A percentile compares a stretch with the other conserved stretches of the same genome.
Conservation (phyloP, 352 stramenopile genomes). For the Globisporangium yorkense region DNA sequence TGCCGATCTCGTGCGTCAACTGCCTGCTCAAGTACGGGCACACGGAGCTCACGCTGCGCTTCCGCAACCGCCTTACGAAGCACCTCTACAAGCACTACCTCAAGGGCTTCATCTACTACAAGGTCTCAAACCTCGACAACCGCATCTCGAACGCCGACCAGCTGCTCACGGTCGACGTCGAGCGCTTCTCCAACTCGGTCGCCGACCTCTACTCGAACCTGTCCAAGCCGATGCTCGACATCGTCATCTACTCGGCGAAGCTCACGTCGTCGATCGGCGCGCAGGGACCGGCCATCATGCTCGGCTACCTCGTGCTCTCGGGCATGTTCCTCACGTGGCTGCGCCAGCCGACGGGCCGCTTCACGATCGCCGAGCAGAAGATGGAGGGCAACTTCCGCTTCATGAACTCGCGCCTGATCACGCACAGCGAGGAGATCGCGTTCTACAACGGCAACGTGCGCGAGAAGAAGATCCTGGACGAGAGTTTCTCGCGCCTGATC, state of each 20-base stretch:
- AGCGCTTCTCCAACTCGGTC: conserved; percentile 78
- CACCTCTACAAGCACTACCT: conserved; percentile 85
- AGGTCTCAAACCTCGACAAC: conserved; percentile 87
- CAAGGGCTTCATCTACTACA: conserved; percentile 88
- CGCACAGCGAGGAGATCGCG: conserved; percentile 87
- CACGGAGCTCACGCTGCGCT: conserved; percentile 76
- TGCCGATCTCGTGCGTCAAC: conserved; percentile 78
- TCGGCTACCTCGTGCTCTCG: conserved; percentile 60
- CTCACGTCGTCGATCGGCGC: conserved; percentile 66
- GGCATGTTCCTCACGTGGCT: conserved; percentile 73
- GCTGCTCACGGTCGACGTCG: conserved; percentile 80
- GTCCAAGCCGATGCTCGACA: conserved; percentile 83
- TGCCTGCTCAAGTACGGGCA: conserved; percentile 78
- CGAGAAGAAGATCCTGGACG: conserved; percentile 72
- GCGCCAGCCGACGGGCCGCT: conserved; percentile 61
- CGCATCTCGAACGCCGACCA: conserved; percentile 87
- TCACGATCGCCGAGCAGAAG: conserved; percentile 77
- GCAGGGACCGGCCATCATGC: conserved; percentile 63
- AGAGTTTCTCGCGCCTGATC: conserved; percentile 60
- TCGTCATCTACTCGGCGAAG: conserved; percentile 68
- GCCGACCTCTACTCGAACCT: conserved; percentile 87
- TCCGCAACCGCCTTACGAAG: conserved; percentile 72
- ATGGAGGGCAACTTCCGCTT: conserved; percentile 84
- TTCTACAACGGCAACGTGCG: conserved; percentile 89
- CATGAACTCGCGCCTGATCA: conserved; percentile 86